Evolutionary conservation across 2,329 filamentous ascomycete species (phyloP).

Genomic region (Chalaropsis thielavioides): DNA sequence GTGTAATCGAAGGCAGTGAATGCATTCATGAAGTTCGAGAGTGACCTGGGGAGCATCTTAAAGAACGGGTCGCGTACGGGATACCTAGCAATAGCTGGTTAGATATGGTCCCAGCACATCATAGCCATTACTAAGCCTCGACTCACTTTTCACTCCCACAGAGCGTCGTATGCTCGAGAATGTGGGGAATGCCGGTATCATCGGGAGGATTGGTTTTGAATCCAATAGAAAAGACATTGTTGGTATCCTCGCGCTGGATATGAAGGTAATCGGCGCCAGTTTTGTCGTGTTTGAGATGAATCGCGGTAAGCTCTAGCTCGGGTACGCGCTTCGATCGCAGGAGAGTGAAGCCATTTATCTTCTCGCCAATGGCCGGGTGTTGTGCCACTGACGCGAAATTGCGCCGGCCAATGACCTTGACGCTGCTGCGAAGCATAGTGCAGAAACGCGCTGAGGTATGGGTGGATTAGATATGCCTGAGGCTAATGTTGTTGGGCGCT

Average conservation of each 20-base stretch:
- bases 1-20: slow-evolving; percentile 95
- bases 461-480: neutral
- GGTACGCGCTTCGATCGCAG: slow-evolving; percentile 81
- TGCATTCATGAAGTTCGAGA: slow-evolving; percentile 99
- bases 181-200: slow-evolving; percentile 90
- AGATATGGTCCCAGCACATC: slow-evolving; percentile 20
- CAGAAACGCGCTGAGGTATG: neutral
- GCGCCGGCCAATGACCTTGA: slow-evolving; percentile 15
- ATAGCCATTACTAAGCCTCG: neutral
- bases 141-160: slow-evolving; percentile 83
- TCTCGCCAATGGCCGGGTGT: slow-evolving; percentile 59
- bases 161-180: slow-evolving; percentile 91
- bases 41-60: slow-evolving; percentile 94
- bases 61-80: slow-evolving; percentile 99
- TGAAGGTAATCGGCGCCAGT: slow-evolving; percentile 94
- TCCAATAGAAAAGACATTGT: slow-evolving; percentile 98
- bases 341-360: slow-evolving; percentile 86
- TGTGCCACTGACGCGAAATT: slow-evolving; percentile 15
- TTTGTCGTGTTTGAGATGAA: slow-evolving; percentile 85
- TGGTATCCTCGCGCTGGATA: slow-evolving; percentile 85
- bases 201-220: slow-evolving; percentile 99
- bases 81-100: slow-evolving; percentile 43
- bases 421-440: slow-evolving; percentile 15
- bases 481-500: neutral
- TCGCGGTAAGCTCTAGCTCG: slow-evolving; percentile 80